phyloP scores from a whole-genome alignment of 352 stramenopile genomes.

The Achlya hypogyna region DNA sequence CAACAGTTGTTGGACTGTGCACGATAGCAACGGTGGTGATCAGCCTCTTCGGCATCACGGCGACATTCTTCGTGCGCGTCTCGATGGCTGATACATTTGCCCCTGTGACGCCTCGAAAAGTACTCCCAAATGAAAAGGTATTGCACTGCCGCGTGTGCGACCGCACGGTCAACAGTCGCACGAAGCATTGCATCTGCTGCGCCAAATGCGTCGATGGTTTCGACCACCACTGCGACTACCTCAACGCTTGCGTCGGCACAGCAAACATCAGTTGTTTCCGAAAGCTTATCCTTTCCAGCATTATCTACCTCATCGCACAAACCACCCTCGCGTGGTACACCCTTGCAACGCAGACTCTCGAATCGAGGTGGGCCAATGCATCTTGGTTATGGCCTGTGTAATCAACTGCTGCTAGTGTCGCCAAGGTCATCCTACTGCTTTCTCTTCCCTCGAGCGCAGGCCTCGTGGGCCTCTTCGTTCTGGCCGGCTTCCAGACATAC shows the following conservation, averaged over 20 bases:
- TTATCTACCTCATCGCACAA: constrained; percentile 47
- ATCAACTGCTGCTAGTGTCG: background rate
- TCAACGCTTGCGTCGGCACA: constrained; percentile 90
- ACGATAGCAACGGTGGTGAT: background rate
- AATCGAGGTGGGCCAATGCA: background rate
- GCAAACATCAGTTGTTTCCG: constrained; percentile 60
- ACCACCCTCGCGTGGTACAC: constrained; percentile 38
- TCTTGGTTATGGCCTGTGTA: background rate
- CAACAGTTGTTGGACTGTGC: background rate
- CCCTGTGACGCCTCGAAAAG: background rate
- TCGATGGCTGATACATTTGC: constrained; percentile 2
- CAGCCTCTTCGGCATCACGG: background rate
- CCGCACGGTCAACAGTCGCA: constrained; percentile 31
- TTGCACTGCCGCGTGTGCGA: constrained; percentile 33
- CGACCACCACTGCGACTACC: constrained; percentile 93
- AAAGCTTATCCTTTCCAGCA: constrained; percentile 42
- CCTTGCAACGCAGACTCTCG: constrained; percentile 24
- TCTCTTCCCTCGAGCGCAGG: constrained; percentile 36
- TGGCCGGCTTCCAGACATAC: constrained; percentile 57
- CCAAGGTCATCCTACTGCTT: constrained; percentile 24
- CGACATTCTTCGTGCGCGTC: background rate
- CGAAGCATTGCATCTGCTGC: constrained; percentile 87
- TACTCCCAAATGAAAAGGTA: background rate
- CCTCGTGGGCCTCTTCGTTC: constrained; percentile 45
- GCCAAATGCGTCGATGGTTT: constrained; percentile 91